Conservation (phyloP, 192 early-diverging fungal genomes). For the Backusella luteola region DNA sequence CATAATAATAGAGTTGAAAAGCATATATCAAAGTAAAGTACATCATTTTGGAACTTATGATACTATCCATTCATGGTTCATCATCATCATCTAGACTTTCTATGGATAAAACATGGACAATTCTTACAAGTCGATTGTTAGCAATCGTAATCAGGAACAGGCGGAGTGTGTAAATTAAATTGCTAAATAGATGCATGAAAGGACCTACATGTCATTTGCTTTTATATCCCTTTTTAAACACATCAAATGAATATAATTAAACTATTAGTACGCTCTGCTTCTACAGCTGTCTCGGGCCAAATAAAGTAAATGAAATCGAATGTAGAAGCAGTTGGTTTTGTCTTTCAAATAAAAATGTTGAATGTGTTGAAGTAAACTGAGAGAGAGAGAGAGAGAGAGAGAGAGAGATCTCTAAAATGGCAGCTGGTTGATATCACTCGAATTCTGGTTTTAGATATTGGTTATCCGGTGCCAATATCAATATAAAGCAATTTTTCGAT, state of each 20-base stretch:
- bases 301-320: background rate
- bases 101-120: too few species aligned
- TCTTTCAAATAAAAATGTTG: conserved; percentile 99
- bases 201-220: background rate
- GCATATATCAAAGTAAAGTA: too few species aligned
- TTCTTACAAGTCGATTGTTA: too few species aligned
- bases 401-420: conserved; percentile 69
- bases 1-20: too few species aligned
- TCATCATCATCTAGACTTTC: too few species aligned
- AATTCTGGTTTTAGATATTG: conserved; percentile 99
- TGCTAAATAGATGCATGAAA: background rate
- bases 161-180: background rate
- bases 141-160: background rate
- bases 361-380: conserved; percentile 99
- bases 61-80: too few species aligned
- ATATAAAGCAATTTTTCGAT: conserved; percentile 98
- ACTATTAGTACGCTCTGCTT: conserved; percentile 20
- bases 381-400: conserved; percentile 44
- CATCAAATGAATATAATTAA: conserved; percentile 56
- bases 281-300: conserved; percentile 37
- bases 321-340: conserved; percentile 95
- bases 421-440: conserved; percentile 99
- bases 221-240: background rate
- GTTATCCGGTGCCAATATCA: conserved; percentile 97
- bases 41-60: too few species aligned